Evolutionary conservation across 345 rosid species (phyloP), one percentile per base, ranked within the genome.

Genomic region (Dovyalis caffra): DNA sequence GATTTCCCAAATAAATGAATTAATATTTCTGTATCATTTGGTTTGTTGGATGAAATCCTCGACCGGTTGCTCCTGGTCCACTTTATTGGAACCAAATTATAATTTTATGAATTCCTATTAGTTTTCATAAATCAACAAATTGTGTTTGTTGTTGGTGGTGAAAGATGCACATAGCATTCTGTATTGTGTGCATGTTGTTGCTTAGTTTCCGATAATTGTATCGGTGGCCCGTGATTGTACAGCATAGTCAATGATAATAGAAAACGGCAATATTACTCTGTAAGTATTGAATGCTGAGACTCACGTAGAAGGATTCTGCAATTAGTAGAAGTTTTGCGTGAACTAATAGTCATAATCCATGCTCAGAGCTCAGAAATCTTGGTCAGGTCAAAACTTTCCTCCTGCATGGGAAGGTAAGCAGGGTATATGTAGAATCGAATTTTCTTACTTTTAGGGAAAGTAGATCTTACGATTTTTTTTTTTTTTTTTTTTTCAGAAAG

Each of bases 1-100:
- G 66, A 70, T 68, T 63, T 78, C 63, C 74, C 45, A 49, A 71
- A 83, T 78, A 87, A 84, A 75, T 74, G 68, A 71, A 70, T 81
- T 40, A n/a, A 60, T 45, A 37, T 26, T 68, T 51, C 53, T 33
- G 60, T 31, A 32, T 79, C 78, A 4, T 53, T n/a, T 56, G 25
- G 43, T 43, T 43, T 43, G 47, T 2, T 68, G 73, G 81, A 70
- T 32, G 14, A 73, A 65, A 15, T 49, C 64, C 43, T 3, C 18
- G 18, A 43, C 58, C 53, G 53, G 26, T 37, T 56, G 33, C 62
- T 43, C 67, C 23, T 23, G 76, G 70, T 66, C 43, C 66, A 35
- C 40, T n/a, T 26, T 26, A 32, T 38, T 43, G 62, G 31, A 73
- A 64, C 72, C 73, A 78, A 35, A 15, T 71, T 12, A 49, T 35